These are phyloP conservation scores for Calamus simplicifolius DNA, from an alignment of 176 grass and related monocot genomes.

Conservation along the genomic window DNA sequence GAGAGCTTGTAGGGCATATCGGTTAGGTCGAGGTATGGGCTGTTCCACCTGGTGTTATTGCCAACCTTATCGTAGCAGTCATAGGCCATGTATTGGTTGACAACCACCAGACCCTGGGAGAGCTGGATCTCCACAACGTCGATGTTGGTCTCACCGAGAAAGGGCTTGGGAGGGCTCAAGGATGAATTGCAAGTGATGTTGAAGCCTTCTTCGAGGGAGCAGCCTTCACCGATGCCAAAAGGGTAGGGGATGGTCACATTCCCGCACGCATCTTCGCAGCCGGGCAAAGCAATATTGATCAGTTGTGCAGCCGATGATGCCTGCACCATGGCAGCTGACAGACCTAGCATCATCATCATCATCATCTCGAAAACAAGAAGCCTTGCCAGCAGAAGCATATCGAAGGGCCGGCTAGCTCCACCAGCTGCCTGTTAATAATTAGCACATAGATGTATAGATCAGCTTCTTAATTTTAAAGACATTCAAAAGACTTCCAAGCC, in stretches of 20 bases:
- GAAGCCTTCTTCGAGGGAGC: constrained; percentile 16
- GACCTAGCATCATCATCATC: no score
- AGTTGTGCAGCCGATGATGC: no score
- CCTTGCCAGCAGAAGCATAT: no score
- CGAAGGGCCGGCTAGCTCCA: no score
- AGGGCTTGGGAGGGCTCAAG: background rate
- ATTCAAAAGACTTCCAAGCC: no score
- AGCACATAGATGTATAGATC: no score
- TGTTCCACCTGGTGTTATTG: background rate
- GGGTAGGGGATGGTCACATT: constrained; percentile 2
- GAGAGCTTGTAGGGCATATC: background rate
- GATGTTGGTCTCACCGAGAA: background rate
- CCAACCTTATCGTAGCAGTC: background rate
- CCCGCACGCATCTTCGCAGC: background rate
- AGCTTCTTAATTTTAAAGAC: no score
- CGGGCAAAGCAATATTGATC: no score
- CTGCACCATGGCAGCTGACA: no score
- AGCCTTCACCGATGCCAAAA: constrained; percentile 4
- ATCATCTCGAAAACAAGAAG: no score
- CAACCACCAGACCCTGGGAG: background rate
- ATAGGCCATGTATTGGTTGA: background rate
- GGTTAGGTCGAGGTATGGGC: background rate
- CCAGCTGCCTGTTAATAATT: no score
- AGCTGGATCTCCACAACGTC: background rate
- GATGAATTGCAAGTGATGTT: constrained; percentile 1